These are phyloP conservation scores for Pistacia vera DNA, from an alignment of 345 rosid species.

Conservation along the genomic window DNA sequence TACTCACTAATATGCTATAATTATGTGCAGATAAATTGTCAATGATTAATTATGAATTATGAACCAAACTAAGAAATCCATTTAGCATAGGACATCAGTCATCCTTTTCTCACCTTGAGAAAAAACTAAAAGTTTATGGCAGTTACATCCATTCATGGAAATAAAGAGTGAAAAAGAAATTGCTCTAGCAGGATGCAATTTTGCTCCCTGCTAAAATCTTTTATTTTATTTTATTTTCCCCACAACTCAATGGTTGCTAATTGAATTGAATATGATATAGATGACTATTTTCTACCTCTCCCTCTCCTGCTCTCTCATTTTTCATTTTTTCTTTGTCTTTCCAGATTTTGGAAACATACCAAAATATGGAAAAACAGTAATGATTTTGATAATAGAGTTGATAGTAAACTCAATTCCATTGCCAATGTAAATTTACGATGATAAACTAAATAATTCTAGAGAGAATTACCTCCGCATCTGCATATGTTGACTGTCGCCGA, in stretches of 20 bases:
- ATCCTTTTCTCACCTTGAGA: neutral
- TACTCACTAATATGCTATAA: neutral
- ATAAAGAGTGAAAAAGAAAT: neutral
- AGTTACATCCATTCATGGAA: neutral
- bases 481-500: constrained; percentile 73
- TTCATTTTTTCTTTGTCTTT: neutral
- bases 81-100: neutral
- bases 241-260: neutral
- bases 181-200: neutral
- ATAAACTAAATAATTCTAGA: constrained; percentile 5
- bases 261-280: neutral
- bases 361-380: neutral
- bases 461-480: constrained; percentile 90
- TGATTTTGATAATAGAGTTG: neutral
- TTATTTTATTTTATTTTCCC: neutral
- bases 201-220: neutral
- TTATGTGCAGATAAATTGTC: neutral
- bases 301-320: neutral
- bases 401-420: neutral
- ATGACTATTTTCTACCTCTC: neutral
- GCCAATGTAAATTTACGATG: neutral
- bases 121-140: neutral
- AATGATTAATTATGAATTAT: neutral
- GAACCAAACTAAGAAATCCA: neutral
- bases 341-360: neutral